Evolutionary conservation across 2,329 filamentous ascomycete genomes (phyloP).

Genomic region (Epicoccum nigrum): DNA sequence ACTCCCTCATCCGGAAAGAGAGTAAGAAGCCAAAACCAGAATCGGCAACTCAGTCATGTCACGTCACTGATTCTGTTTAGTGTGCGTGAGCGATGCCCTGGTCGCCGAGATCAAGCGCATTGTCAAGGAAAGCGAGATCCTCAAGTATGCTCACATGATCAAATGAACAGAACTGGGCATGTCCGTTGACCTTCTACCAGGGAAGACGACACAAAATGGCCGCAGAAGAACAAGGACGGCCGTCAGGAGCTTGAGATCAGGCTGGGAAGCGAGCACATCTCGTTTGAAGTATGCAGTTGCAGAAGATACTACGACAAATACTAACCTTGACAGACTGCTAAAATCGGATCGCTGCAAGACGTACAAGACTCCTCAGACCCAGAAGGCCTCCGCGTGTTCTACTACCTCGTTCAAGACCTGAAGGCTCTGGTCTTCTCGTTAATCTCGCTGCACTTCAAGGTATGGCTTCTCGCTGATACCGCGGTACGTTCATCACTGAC

Average conservation of each 20-base stretch:
- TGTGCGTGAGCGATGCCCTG: conserved; percentile 92
- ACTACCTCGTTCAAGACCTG: conserved; percentile 96
- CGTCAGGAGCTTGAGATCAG: conserved; percentile 95
- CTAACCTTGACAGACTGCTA: conserved; percentile 74
- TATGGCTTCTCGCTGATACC: conserved; percentile 31
- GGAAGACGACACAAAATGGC: conserved; percentile 98
- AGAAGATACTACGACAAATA: neutral
- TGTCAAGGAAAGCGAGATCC: conserved; percentile 94
- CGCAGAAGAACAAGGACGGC: conserved; percentile 98
- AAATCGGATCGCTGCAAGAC: conserved; percentile 95
- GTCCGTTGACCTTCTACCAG: conserved; percentile 55
- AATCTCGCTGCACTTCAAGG: conserved; percentile 97
- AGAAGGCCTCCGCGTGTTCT: conserved; percentile 94
- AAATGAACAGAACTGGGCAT: no score
- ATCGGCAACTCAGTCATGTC: neutral
- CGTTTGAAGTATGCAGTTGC: conserved; percentile 75
- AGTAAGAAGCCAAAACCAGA: conserved; percentile 72
- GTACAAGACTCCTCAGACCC: conserved; percentile 96
- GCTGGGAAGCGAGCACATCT: conserved; percentile 93
- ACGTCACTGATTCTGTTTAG: conserved; percentile 55
- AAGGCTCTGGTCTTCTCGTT: conserved; percentile 97
- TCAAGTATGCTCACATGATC: conserved; percentile 71
- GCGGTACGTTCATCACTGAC: conserved; percentile 13
- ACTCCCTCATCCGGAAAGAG: conserved; percentile 98
- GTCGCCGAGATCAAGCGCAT: conserved; percentile 96